phyloP scores from a whole-genome alignment of 192 early-diverging fungal species.

The Coemansia sp. region DNA sequence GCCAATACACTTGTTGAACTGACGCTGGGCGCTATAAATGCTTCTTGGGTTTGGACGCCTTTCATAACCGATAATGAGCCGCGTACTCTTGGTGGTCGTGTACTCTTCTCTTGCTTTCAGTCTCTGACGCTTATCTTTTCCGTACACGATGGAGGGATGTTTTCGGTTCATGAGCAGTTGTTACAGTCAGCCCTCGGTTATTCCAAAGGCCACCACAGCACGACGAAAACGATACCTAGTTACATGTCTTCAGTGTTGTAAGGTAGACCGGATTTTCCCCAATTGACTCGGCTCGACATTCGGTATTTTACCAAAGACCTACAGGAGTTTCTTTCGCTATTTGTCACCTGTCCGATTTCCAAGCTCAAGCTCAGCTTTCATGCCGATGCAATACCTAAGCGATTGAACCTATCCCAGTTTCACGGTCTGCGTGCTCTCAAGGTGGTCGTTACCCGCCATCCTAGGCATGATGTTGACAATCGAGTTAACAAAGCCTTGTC shows the following conservation, averaged over 20 bases:
- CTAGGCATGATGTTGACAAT: background rate
- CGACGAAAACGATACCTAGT: background rate
- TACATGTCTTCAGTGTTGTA: background rate
- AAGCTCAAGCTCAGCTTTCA: conserved; percentile 10
- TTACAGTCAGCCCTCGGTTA: background rate
- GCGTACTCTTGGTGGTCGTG: background rate
- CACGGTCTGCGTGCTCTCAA: background rate
- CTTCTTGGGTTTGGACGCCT: background rate
- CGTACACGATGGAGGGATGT: background rate
- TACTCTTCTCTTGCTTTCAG: background rate
- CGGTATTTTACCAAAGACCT: conserved; percentile 3
- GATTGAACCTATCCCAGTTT: conserved; percentile 1
- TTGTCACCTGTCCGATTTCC: conserved; percentile 4
- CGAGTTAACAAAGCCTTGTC: background rate
- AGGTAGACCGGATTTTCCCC: conserved; percentile 8
- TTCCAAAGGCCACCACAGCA: background rate
- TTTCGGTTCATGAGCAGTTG: background rate
- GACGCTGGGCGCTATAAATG: background rate
- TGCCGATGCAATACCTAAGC: background rate
- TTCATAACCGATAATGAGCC: background rate
- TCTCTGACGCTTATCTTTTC: background rate
- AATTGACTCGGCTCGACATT: conserved; percentile 4
- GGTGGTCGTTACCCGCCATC: background rate
- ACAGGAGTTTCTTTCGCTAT: conserved; percentile 3
- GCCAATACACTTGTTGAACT: conserved; percentile 13